Evolutionary conservation across 2,329 filamentous ascomycete species (phyloP).

Genomic region (Epichloe amarillans): DNA sequence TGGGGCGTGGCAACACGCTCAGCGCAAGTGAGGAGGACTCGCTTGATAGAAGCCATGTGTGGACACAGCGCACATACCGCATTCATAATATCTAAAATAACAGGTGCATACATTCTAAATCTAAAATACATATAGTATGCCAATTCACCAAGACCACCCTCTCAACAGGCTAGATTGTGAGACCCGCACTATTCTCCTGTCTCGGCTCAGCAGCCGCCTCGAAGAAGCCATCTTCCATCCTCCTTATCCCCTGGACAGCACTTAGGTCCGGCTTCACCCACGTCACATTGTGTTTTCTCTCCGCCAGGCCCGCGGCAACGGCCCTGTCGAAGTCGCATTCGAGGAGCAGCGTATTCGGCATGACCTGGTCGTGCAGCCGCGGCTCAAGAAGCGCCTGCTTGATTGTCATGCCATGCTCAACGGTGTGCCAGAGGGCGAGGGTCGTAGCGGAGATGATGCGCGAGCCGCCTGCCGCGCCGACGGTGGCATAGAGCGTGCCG

Average conservation of each 20-base stretch:
- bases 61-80: no score
- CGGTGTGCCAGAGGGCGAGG: conserved; percentile 58
- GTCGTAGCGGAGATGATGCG: conserved; percentile 72
- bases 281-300: conserved; percentile 56
- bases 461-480: conserved; percentile 69
- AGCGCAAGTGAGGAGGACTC: no score
- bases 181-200: conserved; percentile 56
- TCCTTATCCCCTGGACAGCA: conserved; percentile 56
- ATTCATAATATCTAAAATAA: no score
- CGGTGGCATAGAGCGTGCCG: conserved; percentile 50
- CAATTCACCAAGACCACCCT: no score
- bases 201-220: conserved; percentile 68
- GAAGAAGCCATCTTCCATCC: conserved; percentile 52
- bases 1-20: no score
- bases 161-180: conserved; percentile 25
- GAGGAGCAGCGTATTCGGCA: conserved; percentile 55
- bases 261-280: conserved; percentile 52
- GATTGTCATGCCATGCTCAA: conserved; percentile 50
- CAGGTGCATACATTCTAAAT: no score
- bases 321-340: conserved; percentile 56
- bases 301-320: conserved; percentile 49
- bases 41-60: no score
- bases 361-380: conserved; percentile 68
- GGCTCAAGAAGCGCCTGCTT: conserved; percentile 50
- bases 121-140: no score